Base-by-base conservation (phyloP, 2,329 filamentous ascomycete species). In the Sarocladiaceae sp. region DNA sequence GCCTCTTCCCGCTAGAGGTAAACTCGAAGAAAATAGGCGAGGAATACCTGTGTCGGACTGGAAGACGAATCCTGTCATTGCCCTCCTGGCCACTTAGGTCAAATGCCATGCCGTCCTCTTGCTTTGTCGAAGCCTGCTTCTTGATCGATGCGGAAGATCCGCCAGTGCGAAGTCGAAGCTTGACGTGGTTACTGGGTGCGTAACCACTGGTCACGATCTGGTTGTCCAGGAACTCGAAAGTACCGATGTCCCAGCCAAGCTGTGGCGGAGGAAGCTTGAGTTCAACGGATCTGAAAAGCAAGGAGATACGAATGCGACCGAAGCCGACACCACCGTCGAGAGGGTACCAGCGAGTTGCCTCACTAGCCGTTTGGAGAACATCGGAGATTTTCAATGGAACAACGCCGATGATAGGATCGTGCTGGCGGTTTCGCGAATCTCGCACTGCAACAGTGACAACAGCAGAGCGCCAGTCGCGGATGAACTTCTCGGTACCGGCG, bases 181-280 rank as follows among this genome's bases (percentile, higher is more conserved):
- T 93, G 15, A 90, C 76, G 63, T 89, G 91, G 39, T 82, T 71
- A 35, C 77, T 68, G 4, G 83, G 79, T 1, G 76, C 72, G 60
- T 87, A 91, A 46, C 77, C 78, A 13, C 77, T 71, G 0, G 87
- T 83, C 0, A 79, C 78, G 44, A 97, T 84, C 15, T 76, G 78
- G 47, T 90, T 78, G 0, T 86, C 90, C 0, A 80, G 72, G 64
- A 97, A 95, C 63, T 96, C 87, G 63, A 97, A 96, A 0, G 93
- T 96, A 31, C 94, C 94, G 39, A 97, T 89, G 55, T 97, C 90
- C 89, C 93, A 97, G 10, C 93, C 91, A 4, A 97, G 79, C 68
- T 96, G 87, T 36, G 84, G 74, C 0, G 88, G 88, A n/a, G 92
- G 92, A 1, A 97, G 76, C 42, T 84, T 84, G 51, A 93, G 87